phyloP scores from a whole-genome alignment of 495 filamentous ascomycete genomes.

The Neurospora sp. region DNA sequence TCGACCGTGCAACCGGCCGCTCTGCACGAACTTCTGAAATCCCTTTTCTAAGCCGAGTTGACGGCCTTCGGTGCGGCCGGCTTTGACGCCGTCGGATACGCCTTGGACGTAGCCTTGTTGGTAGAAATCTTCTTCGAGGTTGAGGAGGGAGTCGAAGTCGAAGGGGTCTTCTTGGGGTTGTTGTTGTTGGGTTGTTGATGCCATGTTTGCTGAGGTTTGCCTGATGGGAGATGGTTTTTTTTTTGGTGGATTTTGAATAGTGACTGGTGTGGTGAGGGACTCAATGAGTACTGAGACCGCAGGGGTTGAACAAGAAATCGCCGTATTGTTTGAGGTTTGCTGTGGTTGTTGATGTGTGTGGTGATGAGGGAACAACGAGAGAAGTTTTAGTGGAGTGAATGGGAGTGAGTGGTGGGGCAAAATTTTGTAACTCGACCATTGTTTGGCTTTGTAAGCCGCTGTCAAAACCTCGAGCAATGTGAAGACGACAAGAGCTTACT shows the following conservation, averaged over 20 bases:
- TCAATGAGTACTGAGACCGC: too few relatives aligned
- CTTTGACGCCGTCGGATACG: slow-evolving; percentile 60
- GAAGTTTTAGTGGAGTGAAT: not conserved
- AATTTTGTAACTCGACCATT: not conserved
- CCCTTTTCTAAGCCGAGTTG: slow-evolving; percentile 86
- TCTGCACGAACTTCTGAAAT: slow-evolving; percentile 77
- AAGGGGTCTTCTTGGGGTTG: slow-evolving; percentile 42
- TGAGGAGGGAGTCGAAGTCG: slow-evolving; percentile 50
- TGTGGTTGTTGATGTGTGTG: not conserved
- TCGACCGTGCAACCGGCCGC: slow-evolving; percentile 74
- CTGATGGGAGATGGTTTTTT: too few relatives aligned
- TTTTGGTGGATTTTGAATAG: too few relatives aligned
- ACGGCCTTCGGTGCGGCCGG: slow-evolving; percentile 79
- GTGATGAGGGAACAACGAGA: not conserved
- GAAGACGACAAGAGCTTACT: not conserved
- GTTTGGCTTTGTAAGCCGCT: not conserved
- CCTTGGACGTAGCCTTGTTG: slow-evolving; percentile 72
- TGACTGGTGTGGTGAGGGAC: too few relatives aligned
- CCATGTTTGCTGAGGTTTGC: not conserved
- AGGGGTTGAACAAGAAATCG: too few relatives aligned
- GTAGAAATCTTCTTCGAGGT: slow-evolving; percentile 79
- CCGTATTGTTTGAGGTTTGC: not conserved
- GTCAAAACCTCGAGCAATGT: not conserved
- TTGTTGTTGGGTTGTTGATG: not conserved
- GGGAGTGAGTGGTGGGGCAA: not conserved